Base-by-base conservation (phyloP, 2,329 filamentous ascomycete species). In the Ascomycota sp. region DNA sequence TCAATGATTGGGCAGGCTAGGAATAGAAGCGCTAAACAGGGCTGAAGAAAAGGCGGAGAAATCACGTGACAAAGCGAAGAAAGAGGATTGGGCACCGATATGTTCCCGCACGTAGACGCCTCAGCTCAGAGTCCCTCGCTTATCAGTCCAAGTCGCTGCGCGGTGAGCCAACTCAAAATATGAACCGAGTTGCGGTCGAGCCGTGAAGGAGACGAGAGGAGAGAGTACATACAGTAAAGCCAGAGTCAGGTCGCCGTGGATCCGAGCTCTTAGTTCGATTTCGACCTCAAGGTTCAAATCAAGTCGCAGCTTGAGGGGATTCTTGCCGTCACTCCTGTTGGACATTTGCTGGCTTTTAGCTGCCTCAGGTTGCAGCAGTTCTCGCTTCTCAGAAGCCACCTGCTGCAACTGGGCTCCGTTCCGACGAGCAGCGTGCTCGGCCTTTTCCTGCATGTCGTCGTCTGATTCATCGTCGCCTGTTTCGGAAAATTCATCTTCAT, bases 241-340 rank as follows among this genome's bases (percentile, higher is more conserved):
- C 38, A 82, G 53, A 7, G 76, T 80, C 46, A 84, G 51, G 56
- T 83, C 78, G 45, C 78, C 78, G 43, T 81, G 69, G 40, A 84
- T 81, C 50, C 70, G 75, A 13, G 78, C 78, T 59, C 81, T 82
- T 35, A 84, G 58, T 52, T 81, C 71, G 43, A 84, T 76, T 55
- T 84, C 76, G 34, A 84, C 65, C 46, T 84, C 78, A 35, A 84
- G 55, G 53, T 84, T 83, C 36, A 82, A 58, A 48, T 84, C 77
- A 26, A 82, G 54, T 28, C 12, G 37, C 48, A 84, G 54, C 50
- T 73, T 73, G 48, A 82, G 53, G 21, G 75, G 72, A 44, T 78
- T 73, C 40, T 68, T 55, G 43, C 50, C 35, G n/a, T 39, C 41
- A 9, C 38, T 36, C 41, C 50, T 35, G 45, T 53, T 38, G 29